Evolutionary conservation across 73 alveolate species (phyloP), one percentile per base, ranked within the genome.

Genomic region (Paramecium sonneborni): DNA sequence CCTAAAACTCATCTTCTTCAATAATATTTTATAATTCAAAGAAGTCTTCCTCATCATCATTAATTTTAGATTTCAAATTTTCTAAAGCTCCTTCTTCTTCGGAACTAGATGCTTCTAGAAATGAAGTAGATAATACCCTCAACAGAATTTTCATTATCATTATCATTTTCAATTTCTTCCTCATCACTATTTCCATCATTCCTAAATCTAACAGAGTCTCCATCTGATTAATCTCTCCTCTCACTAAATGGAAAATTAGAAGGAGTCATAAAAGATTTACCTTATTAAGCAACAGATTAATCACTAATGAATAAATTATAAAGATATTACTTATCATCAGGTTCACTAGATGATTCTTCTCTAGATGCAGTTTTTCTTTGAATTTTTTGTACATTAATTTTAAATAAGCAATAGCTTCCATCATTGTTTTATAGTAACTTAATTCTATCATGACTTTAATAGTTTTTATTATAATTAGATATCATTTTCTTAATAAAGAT

Each of bases 161-260:
- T 72, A 35, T 35, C 68, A 52, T 52, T 52, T 52, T 52, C 55
- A 72, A 32, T 72, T 37, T 79, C 90, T 30, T 79, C 55, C n/a
- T 79, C 90, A 43, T 79, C 90, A 79, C 90, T 79, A 15, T 41
- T 41, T 23, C 32, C 44, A 30, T 88, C 94, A 69, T 88, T 82
- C 24, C 90, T 28, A 56, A 88, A 69, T 88, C 94, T 88, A 6
- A 88, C 72, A 39, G 91, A 70, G 10, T 88, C 94, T 7, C 89
- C 94, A 57, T 88, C 94, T 1, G 94, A 88, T 43, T 88, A 24
- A 18, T 88, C 91, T 88, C 94, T 88, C 28, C 85, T 69, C 23
- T 88, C 72, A 43, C 88, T 10, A 82, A 88, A 43, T 56, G 87
- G 79, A 34, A 82, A 68, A 39, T 88, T 68, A 82, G 85, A 52